A percentile compares a stretch with the other conserved stretches of the same genome.
Evolutionary conservation across 2,329 filamentous ascomycete genomes (phyloP).

Genomic region (Trichoderma polysporum): DNA sequence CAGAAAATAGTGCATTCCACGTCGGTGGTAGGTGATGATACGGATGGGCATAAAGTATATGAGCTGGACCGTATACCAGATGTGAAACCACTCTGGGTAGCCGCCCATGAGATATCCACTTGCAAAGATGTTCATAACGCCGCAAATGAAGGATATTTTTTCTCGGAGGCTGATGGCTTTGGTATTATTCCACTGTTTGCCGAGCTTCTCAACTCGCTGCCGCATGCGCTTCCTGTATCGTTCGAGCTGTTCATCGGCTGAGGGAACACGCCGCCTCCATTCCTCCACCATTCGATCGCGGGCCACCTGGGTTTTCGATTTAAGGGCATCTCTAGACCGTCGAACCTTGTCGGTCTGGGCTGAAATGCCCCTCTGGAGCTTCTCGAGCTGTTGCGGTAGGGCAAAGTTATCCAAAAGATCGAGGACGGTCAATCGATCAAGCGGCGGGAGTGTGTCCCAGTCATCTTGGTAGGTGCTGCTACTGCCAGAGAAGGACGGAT

Average conservation of each 20-base stretch:
- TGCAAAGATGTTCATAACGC: conserved; percentile 95
- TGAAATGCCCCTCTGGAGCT: conserved; percentile 78
- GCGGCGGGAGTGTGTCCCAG: conserved; percentile 80
- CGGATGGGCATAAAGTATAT: conserved; percentile 97
- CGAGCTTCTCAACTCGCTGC: conserved; percentile 81
- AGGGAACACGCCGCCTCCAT: conserved; percentile 81
- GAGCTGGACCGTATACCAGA: conserved; percentile 88
- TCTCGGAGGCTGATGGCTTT: conserved; percentile 85
- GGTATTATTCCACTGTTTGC: conserved; percentile 82
- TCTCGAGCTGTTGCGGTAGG: conserved; percentile 85
- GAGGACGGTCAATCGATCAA: conserved; percentile 87
- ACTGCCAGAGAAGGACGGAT: conserved; percentile 78
- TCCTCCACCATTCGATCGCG: conserved; percentile 88
- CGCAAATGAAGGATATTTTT: conserved; percentile 94
- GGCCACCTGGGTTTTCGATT: conserved; percentile 73
- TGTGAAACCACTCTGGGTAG: conserved; percentile 79
- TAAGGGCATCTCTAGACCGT: conserved; percentile 76
- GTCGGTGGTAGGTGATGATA: conserved; percentile 84
- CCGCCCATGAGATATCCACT: conserved; percentile 91
- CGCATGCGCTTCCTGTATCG: conserved; percentile 88
- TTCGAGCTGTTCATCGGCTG: conserved; percentile 88
- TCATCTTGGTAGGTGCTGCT: conserved; percentile 85
- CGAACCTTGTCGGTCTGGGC: conserved; percentile 83
- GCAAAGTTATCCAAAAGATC: conserved; percentile 94
- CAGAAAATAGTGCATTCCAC: conserved; percentile 94